phyloP scores from a whole-genome alignment of 495 filamentous ascomycete species.

The Aspergillus conjunctus region DNA sequence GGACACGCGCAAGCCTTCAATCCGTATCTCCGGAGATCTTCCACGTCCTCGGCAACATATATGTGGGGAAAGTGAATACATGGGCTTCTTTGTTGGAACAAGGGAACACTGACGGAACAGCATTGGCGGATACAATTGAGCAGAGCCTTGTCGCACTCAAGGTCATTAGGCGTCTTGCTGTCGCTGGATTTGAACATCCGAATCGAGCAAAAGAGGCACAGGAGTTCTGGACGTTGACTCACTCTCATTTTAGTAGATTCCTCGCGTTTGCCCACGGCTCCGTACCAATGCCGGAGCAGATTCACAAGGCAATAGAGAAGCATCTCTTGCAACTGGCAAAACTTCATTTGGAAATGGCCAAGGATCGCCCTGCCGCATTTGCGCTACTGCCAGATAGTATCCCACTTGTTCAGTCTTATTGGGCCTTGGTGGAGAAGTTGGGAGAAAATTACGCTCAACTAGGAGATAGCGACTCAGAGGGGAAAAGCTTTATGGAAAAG shows the following conservation, averaged over 20 bases:
- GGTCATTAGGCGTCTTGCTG: conserved; percentile 74
- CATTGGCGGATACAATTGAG: conserved; percentile 62
- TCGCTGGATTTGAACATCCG: conserved; percentile 81
- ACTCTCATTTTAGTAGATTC: conserved; percentile 71
- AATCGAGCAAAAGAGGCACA: conserved; percentile 73
- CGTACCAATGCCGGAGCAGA: conserved; percentile 30
- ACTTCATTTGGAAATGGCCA: conserved; percentile 82
- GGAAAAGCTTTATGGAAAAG: conserved; percentile 67
- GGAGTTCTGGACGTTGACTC: conserved; percentile 73
- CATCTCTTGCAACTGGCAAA: conserved; percentile 89
- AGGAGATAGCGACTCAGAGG: conserved; percentile 53
- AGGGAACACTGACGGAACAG: conserved; percentile 57
- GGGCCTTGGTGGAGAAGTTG: conserved; percentile 74
- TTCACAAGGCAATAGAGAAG: conserved; percentile 65
- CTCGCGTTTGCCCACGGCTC: conserved; percentile 44
- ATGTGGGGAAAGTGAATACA: conserved; percentile 67
- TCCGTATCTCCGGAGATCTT: conserved; percentile 78
- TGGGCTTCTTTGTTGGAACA: conserved; percentile 67
- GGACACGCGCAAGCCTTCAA: conserved; percentile 71
- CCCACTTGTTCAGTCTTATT: conserved; percentile 75
- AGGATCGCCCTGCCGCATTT: conserved; percentile 75
- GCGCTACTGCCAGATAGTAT: conserved; percentile 76
- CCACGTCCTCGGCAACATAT: conserved; percentile 72
- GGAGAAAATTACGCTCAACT: conserved; percentile 66
- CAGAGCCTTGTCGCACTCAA: conserved; percentile 79